Base-by-base conservation (phyloP, 2,329 filamentous ascomycete species). In the Raffaelea albimanens region DNA sequence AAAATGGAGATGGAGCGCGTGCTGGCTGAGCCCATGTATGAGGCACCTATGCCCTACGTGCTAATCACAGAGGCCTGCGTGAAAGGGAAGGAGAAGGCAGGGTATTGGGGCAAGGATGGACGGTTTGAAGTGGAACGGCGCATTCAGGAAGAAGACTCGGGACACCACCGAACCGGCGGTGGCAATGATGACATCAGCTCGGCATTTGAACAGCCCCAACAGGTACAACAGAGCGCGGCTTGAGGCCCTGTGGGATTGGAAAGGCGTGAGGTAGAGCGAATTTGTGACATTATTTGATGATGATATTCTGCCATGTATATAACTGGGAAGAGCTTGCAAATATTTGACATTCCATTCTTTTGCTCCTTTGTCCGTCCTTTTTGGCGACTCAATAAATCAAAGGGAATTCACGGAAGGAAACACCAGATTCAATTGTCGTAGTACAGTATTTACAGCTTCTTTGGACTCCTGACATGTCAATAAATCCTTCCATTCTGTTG, bases 1-100 rank as follows among this genome's bases (percentile, higher is more conserved):
- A 83, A 87, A 58, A 87, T 87, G 62, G 85, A 89, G 59, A 82
- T 91, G 74, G 87, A 91, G 63, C 76, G 82, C 2, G 78, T 91
- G 8, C 69, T 91, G 11, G 82, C 81, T 3, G 86, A 90, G 62
- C 80, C 85, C 29, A 90, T 90, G 77, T 91, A 87, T 59, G 83
- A 89, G 58, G 82, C 83, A 0, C 87, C 87, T 4, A 82, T 83
- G 54, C 79, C 84, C 20, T 87, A 85, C 55, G 83, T 88, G 2
- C 71, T 89, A 9, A 78, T 90, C 39, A 87, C 83, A 0, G 82
- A 88, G 59, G 75, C 69, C 2, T 83, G 83, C 29, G 83, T 85
- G 2, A 69, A 70, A 19, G 79, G 83, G 13, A 70, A 71, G 21
- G 80, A 81, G 56, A 79, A 74, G 63, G 70, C 71, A 2, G 64